These are phyloP conservation scores for Exophiala aquamarina DNA, from an alignment of 2,329 filamentous ascomycete genomes.

Conservation along the genomic window DNA sequence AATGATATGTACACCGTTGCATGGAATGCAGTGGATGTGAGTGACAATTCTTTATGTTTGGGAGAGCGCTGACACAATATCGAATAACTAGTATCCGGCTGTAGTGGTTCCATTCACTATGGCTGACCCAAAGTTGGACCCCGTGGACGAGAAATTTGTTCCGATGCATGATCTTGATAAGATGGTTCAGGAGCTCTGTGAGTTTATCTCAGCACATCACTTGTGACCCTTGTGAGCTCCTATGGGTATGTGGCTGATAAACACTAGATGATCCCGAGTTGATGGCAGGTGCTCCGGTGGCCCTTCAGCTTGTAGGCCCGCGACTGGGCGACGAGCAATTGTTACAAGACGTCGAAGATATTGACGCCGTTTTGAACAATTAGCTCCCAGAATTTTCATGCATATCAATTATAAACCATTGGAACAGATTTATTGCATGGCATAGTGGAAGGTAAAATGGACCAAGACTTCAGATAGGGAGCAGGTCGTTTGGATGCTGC, in stretches of 20 bases:
- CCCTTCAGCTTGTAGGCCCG: slow-evolving; percentile 35
- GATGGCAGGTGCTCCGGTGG: slow-evolving; percentile 36
- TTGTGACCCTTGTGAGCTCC: too few relatives aligned
- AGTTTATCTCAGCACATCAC: too few relatives aligned
- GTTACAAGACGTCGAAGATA: slow-evolving; percentile 32
- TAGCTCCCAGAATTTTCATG: not conserved
- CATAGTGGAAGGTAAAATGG: not conserved
- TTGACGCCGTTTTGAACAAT: slow-evolving; percentile 27
- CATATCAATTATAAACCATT: not conserved
- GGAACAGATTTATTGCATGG: not conserved
- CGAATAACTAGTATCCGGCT: slow-evolving; percentile 31
- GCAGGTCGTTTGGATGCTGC: slow-evolving; percentile 31
- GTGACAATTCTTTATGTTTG: not conserved
- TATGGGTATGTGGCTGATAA: not conserved
- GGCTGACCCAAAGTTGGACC: slow-evolving; percentile 33
- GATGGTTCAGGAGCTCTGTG: slow-evolving; percentile 31
- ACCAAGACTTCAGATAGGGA: slow-evolving; percentile 31
- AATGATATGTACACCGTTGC: slow-evolving; percentile 37
- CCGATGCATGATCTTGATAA: slow-evolving; percentile 29
- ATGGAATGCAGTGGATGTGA: slow-evolving; percentile 37
- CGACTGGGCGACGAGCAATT: slow-evolving; percentile 36
- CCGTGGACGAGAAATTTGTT: slow-evolving; percentile 29
- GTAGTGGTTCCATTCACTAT: slow-evolving; percentile 35
- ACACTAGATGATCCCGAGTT: slow-evolving; percentile 33
- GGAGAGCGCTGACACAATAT: not conserved